phyloP scores from a whole-genome alignment of 805 yeast species.

The Ogataea degrootiae region DNA sequence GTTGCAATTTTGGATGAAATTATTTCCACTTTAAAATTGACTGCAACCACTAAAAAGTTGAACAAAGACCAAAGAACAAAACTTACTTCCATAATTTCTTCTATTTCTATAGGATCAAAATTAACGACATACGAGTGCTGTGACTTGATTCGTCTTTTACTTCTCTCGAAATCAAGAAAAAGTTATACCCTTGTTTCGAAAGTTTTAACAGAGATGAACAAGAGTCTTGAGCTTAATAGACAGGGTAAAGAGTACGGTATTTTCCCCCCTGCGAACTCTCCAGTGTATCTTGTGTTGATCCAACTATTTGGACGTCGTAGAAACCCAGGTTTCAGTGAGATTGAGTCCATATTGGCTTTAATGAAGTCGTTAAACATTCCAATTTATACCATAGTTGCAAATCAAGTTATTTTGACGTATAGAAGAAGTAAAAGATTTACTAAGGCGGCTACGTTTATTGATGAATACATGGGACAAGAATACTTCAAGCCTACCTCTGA shows the following conservation, averaged over 20 bases:
- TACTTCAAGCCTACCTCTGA: slow-evolving; percentile 13
- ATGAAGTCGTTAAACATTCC: slow-evolving; percentile 29
- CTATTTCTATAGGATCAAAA: slow-evolving; percentile 19
- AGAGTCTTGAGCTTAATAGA: slow-evolving; percentile 4
- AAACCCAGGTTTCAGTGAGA: slow-evolving; percentile 21
- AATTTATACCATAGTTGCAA: slow-evolving; percentile 33
- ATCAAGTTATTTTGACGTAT: slow-evolving; percentile 34
- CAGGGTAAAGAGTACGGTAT: slow-evolving; percentile 13
- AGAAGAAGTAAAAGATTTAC: slow-evolving; percentile 25
- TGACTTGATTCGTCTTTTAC: slow-evolving; percentile 18
- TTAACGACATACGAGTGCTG: slow-evolving; percentile 25
- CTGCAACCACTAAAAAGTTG: not conserved
- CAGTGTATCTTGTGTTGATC: slow-evolving; percentile 37
- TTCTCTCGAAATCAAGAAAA: slow-evolving; percentile 17
- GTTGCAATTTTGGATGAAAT: slow-evolving; percentile 19
- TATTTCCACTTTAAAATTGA: slow-evolving; percentile 4
- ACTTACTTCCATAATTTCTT: slow-evolving; percentile 10
- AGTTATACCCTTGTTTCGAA: slow-evolving; percentile 26
- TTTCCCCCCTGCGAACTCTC: slow-evolving; percentile 36
- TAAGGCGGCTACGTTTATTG: slow-evolving; percentile 31
- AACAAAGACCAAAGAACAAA: slow-evolving; percentile 5
- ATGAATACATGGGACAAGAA: slow-evolving; percentile 16
- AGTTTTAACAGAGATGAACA: slow-evolving; percentile 30
- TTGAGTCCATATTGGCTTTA: slow-evolving; percentile 26
- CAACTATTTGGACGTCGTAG: slow-evolving; percentile 30